These are phyloP conservation scores for Buxus sempervirens DNA, from an alignment of 164 flowering plant genomes.

Conservation along the genomic window DNA sequence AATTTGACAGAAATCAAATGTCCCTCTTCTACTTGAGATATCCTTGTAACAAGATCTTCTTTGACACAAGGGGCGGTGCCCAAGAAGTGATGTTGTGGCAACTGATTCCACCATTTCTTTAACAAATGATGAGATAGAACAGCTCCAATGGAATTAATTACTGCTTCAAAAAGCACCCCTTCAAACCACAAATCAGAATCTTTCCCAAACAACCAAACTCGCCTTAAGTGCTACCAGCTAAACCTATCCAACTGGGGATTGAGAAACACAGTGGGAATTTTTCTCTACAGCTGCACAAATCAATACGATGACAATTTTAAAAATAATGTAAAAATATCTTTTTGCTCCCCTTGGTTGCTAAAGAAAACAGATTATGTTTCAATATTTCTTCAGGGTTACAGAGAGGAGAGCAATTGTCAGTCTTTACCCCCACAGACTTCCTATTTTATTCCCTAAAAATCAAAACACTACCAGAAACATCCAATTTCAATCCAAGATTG, in stretches of 20 bases:
- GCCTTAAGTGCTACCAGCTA: conserved; percentile 1
- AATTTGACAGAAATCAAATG: conserved; percentile 15
- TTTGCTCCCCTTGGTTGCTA: no score
- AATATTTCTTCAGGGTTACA: not conserved
- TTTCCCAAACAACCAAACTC: conserved; percentile 2
- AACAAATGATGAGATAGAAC: not conserved
- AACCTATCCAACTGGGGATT: conserved; percentile 1
- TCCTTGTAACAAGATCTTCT: conserved; percentile 27
- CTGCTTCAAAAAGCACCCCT: not conserved
- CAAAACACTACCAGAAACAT: conserved; percentile 15
- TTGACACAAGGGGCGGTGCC: conserved; percentile 41
- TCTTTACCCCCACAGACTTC: conserved; percentile 10
- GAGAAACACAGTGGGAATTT: not conserved
- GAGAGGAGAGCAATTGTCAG: not conserved
- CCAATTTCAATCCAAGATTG: conserved; percentile 16
- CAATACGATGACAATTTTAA: conserved; percentile 2
- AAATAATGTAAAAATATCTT: not conserved
- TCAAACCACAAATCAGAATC: not conserved
- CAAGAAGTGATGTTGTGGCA: conserved; percentile 60
- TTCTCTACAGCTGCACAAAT: not conserved
- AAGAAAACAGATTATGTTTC: not conserved
- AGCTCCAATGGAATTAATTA: not conserved
- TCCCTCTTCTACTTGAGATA: conserved; percentile 24
- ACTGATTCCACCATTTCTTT: conserved; percentile 63
- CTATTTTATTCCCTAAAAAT: conserved; percentile 2